Conservation (phyloP, 805 yeast species). For the Starmerella stigmatis region DNA sequence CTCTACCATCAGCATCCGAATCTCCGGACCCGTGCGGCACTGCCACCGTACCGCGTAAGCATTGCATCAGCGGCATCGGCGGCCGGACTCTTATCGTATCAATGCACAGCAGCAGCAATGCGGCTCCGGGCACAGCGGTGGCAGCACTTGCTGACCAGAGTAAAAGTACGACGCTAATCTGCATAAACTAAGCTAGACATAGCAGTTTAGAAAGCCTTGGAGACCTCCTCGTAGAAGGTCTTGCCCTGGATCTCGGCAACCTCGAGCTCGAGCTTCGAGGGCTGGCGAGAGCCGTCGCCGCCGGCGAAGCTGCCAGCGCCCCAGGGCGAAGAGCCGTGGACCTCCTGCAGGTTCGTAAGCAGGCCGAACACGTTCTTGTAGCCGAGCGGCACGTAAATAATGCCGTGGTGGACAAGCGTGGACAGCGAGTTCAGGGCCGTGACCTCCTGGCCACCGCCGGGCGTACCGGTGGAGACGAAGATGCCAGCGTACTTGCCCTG, state of each 20-base stretch:
- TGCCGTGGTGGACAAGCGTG: slow-evolving; percentile 63
- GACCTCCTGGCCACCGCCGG: slow-evolving; percentile 71
- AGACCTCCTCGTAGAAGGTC: slow-evolving; percentile 42
- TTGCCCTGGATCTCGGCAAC: slow-evolving; percentile 61
- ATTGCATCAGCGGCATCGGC: too few relatives aligned
- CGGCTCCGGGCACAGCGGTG: too few relatives aligned
- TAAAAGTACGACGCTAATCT: not conserved
- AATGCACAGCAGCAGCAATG: too few relatives aligned
- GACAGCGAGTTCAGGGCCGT: slow-evolving; percentile 53
- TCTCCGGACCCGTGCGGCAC: too few relatives aligned
- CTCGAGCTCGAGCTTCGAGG: slow-evolving; percentile 51
- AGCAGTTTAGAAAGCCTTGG: slow-evolving; percentile 21
- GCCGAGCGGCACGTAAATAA: slow-evolving; percentile 68
- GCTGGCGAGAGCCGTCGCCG: slow-evolving; percentile 63
- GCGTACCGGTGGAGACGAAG: slow-evolving; percentile 59
- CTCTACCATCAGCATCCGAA: too few relatives aligned
- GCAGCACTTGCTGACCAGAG: too few relatives aligned
- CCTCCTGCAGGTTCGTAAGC: slow-evolving; percentile 48
- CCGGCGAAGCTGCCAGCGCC: slow-evolving; percentile 78
- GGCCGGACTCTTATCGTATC: too few relatives aligned
- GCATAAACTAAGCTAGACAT: not conserved
- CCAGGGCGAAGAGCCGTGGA: slow-evolving; percentile 78
- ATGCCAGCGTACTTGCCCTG: slow-evolving; percentile 65
- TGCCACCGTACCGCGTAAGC: too few relatives aligned
- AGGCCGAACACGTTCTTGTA: slow-evolving; percentile 48